Conservation (phyloP, 306 rosid genomes). For the Oxytropis ochrocephala region DNA sequence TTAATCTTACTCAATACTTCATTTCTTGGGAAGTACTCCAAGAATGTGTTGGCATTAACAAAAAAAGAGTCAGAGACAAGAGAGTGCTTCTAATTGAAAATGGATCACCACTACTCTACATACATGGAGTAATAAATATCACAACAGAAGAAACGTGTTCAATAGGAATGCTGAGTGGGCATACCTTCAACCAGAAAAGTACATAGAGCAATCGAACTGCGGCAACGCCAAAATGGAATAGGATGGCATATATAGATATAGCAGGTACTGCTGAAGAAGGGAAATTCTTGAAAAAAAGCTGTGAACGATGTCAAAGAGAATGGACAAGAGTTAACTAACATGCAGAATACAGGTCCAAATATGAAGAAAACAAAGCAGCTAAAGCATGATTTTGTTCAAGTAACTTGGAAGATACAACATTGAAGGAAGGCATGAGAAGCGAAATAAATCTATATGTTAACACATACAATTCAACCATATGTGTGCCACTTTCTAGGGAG, state of each 20-base stretch:
- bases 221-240: conserved; percentile 71
- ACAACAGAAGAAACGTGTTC: conserved; percentile 7
- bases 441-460: not conserved
- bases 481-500: not conserved
- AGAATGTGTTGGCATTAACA: too few species aligned
- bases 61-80: too few species aligned
- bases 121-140: not conserved
- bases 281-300: conserved; percentile 77
- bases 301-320: conserved; percentile 24
- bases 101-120: not conserved
- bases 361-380: not conserved
- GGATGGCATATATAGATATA: conserved; percentile 50
- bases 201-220: conserved; percentile 72
- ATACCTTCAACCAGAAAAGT: conserved; percentile 95
- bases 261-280: conserved; percentile 65
- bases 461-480: not conserved
- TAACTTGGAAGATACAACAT: not conserved
- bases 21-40: too few species aligned
- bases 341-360: not conserved
- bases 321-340: not conserved
- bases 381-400: not conserved
- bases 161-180: conserved; percentile 4
- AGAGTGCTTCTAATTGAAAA: not conserved
- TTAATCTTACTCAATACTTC: too few species aligned
- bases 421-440: not conserved